Evolutionary conservation across 1,139 yeast genomes (phyloP).

Genomic region (Blastobotrys serpentis): DNA sequence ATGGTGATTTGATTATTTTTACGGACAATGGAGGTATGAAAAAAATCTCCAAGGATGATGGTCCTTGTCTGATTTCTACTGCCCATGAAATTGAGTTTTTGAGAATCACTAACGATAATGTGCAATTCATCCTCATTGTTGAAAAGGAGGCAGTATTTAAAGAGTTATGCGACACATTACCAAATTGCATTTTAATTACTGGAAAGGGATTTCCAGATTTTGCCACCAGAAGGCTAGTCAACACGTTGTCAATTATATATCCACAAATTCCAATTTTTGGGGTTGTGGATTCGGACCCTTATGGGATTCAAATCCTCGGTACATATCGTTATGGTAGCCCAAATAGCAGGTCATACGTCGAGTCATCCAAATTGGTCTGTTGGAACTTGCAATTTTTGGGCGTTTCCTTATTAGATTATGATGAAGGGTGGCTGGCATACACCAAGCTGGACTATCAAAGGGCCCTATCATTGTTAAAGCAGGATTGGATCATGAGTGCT

Average conservation of each 20-base stretch:
- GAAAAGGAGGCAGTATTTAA: constrained; percentile 58
- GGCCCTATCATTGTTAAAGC: constrained; percentile 38
- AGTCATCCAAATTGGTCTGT: constrained; percentile 11
- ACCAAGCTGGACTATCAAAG: constrained; percentile 41
- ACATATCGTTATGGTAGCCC: constrained; percentile 41
- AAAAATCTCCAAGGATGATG: constrained; percentile 19
- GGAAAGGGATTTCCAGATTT: constrained; percentile 73
- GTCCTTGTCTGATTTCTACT: constrained; percentile 29
- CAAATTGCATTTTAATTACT: constrained; percentile 42
- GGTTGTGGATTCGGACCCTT: constrained; percentile 61
- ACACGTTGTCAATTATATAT: constrained; percentile 47
- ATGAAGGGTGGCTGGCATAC: constrained; percentile 41
- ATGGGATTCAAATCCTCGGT: constrained; percentile 61
- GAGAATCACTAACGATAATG: constrained; percentile 15
- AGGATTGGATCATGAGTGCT: constrained; percentile 30
- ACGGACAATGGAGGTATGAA: constrained; percentile 21
- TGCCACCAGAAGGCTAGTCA: constrained; percentile 60
- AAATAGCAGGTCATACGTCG: constrained; percentile 23
- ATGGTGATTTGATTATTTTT: constrained; percentile 40
- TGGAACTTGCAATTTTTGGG: constrained; percentile 36
- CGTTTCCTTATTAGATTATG: constrained; percentile 44
- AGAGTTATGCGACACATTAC: constrained; percentile 22
- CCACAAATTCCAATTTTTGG: constrained; percentile 52
- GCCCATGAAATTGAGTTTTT: constrained; percentile 26
- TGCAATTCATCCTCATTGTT: constrained; percentile 48